Evolutionary conservation across 345 rosid genomes (phyloP), one percentile per base, ranked within the genome.

Genomic region (Lumnitzera littorea): DNA sequence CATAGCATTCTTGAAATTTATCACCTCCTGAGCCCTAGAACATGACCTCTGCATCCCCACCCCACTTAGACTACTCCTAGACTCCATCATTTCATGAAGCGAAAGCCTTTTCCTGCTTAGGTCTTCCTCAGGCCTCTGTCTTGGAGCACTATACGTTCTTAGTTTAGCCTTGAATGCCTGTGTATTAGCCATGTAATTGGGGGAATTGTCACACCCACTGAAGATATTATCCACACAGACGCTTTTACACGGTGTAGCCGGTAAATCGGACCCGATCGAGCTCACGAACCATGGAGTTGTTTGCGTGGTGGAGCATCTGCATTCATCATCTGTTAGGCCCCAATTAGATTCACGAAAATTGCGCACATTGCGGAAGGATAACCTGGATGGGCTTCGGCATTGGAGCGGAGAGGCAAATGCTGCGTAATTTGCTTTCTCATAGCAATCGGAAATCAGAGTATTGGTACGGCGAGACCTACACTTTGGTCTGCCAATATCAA

Each of bases 91-190:
- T 74, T 87, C 90, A 27, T 78, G 78, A 12, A 87, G 80, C 0
- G 97, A 78, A 49, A 82, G 74, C 60, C 80, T 68, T 51, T 74
- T 81, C 53, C 46, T 41, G n/a, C 76, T 79, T 0, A 70, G 67
- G 47, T 64, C 80, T 2, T 67, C 50, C 47, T 79, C 89, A 1
- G 91, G 96, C 74, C 99, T 83, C 55, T 88, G 97, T 70, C 78
- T 82, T 4, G 99, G 99, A 16, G 96, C 91, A 58, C 96, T 91
- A 43, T 73, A 79, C 3, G 95, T 84, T 75, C 97, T 83, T 75
- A 76, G 65, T 58, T 91, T 94, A 0, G 99, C 95, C 68, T 74
- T 83, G 68, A 82, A 94, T 14, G 92, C 88, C 57, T 82, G 80
- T 20, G 99, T 94, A 51, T 73, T 85, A 1, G 96, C 86, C 97